Conservation (phyloP, 352 stramenopile species). For the Phytophthora colocasiae region DNA sequence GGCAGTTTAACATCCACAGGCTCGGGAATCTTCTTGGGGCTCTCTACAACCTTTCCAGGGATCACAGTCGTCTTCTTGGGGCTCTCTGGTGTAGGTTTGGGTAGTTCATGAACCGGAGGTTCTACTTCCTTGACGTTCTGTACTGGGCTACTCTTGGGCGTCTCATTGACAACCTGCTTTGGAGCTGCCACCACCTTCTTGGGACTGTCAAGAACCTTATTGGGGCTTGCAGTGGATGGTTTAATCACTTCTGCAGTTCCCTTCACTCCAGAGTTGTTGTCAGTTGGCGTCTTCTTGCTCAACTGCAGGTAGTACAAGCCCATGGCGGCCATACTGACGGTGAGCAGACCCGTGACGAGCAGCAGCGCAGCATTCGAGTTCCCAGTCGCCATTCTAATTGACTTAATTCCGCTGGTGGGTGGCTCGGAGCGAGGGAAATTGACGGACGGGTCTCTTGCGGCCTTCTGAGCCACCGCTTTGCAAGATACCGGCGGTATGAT, state of each 20-base stretch:
- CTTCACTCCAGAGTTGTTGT: conserved; percentile 36
- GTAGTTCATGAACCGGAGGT: conserved; percentile 16
- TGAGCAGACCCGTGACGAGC: conserved; percentile 66
- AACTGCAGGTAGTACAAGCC: conserved; percentile 69
- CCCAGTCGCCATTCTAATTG: conserved; percentile 43
- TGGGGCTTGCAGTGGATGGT: conserved; percentile 9
- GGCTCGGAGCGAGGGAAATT: conserved; percentile 20
- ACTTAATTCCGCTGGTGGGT: conserved; percentile 17
- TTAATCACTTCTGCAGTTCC: conserved; percentile 8
- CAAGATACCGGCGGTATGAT: conserved; percentile 21
- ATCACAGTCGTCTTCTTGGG: conserved; percentile 2
- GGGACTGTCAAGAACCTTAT: conserved; percentile 5
- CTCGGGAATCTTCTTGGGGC: conserved; percentile 34
- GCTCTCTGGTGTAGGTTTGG: conserved; percentile 17
- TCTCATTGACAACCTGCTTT: conserved; percentile 10
- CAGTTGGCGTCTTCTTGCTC: conserved; percentile 28
- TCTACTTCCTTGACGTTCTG: conserved; percentile 36
- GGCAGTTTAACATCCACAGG: conserved; percentile 7
- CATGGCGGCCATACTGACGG: conserved; percentile 60
- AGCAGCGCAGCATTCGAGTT: conserved; percentile 54
- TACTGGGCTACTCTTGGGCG: conserved; percentile 10
- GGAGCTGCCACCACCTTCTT: conserved; percentile 8
- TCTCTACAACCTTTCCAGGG: conserved; percentile 5
- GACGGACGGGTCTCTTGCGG: conserved; percentile 17
- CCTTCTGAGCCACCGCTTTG: conserved; percentile 19